Percentiles rank a stretch among this genome's conserved stretches.
Conservation (phyloP, 1,139 yeast genomes). For the Blastobotrys raffinosifermentans region DNA sequence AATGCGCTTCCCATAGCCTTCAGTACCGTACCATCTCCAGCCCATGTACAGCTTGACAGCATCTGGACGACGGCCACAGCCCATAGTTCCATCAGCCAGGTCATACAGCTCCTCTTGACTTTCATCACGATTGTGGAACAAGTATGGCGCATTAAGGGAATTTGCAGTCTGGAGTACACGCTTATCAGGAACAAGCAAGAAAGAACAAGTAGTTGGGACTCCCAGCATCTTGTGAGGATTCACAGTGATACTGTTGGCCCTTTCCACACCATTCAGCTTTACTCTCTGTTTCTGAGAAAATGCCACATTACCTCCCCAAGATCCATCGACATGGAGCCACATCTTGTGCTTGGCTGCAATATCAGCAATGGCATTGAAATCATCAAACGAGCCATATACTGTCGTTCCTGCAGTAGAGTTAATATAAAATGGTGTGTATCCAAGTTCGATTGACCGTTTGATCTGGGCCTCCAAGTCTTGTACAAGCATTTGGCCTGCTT, state of each 20-base stretch:
- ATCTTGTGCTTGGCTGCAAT: conserved; percentile 50
- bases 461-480: conserved; percentile 45
- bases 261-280: conserved; percentile 53
- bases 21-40: conserved; percentile 73
- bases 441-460: conserved; percentile 40
- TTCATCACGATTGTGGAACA: conserved; percentile 56
- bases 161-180: conserved; percentile 62
- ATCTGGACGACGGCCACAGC: conserved; percentile 85
- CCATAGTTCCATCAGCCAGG: conserved; percentile 88
- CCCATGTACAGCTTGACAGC: conserved; percentile 71
- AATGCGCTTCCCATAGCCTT: conserved; percentile 48
- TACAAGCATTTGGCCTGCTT: conserved; percentile 52
- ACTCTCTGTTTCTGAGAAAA: conserved; percentile 49
- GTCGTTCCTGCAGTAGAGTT: conserved; percentile 90
- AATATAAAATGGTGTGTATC: conserved; percentile 66
- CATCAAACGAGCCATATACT: conserved; percentile 79
- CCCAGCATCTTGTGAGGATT: conserved; percentile 91
- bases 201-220: conserved; percentile 84
- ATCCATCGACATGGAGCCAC: conserved; percentile 85
- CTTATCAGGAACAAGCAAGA: conserved; percentile 66
- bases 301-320: conserved; percentile 86
- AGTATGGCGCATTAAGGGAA: conserved; percentile 72
- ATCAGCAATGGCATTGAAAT: conserved; percentile 48
- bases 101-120: conserved; percentile 58
- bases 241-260: conserved; percentile 73